Percentiles rank a stretch among this genome's conserved stretches.
Conservation (phyloP, 139 green algal species). For the Chlorella sp. region DNA sequence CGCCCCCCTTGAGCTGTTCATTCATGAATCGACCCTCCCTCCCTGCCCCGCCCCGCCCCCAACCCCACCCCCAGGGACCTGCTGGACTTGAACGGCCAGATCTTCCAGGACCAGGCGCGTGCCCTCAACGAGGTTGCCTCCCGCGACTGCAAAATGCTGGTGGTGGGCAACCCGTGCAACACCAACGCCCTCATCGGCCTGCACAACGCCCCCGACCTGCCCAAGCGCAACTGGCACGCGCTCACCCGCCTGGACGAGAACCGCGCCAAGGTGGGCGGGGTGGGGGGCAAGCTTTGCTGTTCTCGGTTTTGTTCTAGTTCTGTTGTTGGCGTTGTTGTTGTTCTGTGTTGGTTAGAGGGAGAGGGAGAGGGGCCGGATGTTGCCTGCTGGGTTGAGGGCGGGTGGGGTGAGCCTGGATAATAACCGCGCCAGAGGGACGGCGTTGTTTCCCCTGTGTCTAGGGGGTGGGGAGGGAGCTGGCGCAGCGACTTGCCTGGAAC, state of each 20-base stretch:
- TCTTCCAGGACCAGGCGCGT: slow-evolving; percentile 67
- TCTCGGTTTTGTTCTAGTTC: no score
- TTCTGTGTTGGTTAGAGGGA: neutral
- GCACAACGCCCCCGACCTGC: slow-evolving; percentile 86
- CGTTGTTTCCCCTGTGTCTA: no score
- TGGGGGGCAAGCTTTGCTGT: no score
- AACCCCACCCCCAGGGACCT: slow-evolving; percentile 64
- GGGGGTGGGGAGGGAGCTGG: no score
- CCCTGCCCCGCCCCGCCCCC: neutral
- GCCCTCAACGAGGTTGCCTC: slow-evolving; percentile 84
- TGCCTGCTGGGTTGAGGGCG: neutral
- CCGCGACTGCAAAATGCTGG: slow-evolving; percentile 83
- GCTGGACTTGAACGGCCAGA: slow-evolving; percentile 88
- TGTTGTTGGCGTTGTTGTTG: neutral
- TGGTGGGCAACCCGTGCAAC: slow-evolving; percentile 95
- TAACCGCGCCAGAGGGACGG: no score
- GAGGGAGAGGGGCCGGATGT: neutral
- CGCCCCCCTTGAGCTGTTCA: neutral
- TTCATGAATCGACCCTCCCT: neutral
- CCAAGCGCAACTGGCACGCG: slow-evolving; percentile 87
- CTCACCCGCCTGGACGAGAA: slow-evolving; percentile 86
- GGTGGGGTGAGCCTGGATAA: no score
- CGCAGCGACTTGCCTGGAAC: slow-evolving; percentile 84
- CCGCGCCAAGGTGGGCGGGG: slow-evolving; percentile 74
- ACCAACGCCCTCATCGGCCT: slow-evolving; percentile 92